Evolutionary conservation across 345 rosid species (phyloP), one percentile per base, ranked within the genome.

Genomic region (Eucalyptus brandiana): DNA sequence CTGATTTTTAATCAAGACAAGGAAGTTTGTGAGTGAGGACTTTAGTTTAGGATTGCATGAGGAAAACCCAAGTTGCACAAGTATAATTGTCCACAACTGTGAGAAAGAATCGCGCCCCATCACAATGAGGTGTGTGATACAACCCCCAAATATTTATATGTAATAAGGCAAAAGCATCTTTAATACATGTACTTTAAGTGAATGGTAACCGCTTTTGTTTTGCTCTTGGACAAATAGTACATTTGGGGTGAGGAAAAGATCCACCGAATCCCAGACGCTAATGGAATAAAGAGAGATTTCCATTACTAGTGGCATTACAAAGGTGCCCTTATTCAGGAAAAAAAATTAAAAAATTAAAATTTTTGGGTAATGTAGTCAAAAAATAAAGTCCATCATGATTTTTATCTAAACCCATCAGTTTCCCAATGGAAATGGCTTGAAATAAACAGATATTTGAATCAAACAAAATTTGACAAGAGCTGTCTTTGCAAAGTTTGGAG

Each of bases 181-280:
- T 8, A 26, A 67, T 8, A 10, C 32, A 1, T 21, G 24, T 15
- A 18, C 45, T 50, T 14, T 9, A 2, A 53, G 42, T 30, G 34
- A 87, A 87, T 16, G 88, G 30, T 19, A 50, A 37, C 0, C 0
- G 1, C 2, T 9, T 9, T 23, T 50, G 9, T n/a, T 87, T 87
- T 8, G 69, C 67, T 50, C 7, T 3, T 24, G 50, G 69, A 56
- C 21, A 87, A 49, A 87, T 56, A 32, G 18, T 26, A 8, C 88
- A 87, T 56, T 24, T 58, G 13, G n/a, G 65, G 12, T 58, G n/a
- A 58, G n/a, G n/a, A 58, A 26, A 58, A 58, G 62, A 58, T 23
- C 7, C 65, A 58, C 14, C 0, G 3, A 5, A 1, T 8, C 65
- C 14, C 2, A 11, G 1, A 58, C 1, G 1, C 12, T 24, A 12